Conservation (phyloP, 1,284 basidiomycete genomes). For the Hypsizygus ulmarius region DNA sequence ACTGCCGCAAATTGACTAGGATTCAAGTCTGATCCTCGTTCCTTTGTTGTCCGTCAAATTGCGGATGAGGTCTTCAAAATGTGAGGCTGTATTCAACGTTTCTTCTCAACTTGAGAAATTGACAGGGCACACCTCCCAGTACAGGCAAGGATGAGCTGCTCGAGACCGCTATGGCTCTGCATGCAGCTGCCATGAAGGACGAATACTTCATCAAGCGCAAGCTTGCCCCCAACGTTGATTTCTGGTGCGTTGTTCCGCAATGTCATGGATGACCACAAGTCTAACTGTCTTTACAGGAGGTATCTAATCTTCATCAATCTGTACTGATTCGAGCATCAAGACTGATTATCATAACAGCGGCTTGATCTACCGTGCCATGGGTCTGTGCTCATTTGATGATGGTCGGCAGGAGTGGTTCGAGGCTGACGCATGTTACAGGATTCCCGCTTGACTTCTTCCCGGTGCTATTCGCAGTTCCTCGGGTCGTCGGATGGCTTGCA, state of each 20-base stretch:
- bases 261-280: slow-evolving; percentile 8
- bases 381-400: slow-evolving; percentile 38
- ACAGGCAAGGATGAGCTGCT: slow-evolving; percentile 81
- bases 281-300: slow-evolving; percentile 29
- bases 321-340: slow-evolving; percentile 9
- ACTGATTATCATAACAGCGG: slow-evolving; percentile 46
- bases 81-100: slow-evolving; percentile 37
- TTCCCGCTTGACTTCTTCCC: slow-evolving; percentile 91
- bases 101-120: neutral
- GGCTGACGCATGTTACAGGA: slow-evolving; percentile 40
- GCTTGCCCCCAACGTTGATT: slow-evolving; percentile 81
- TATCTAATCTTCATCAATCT: slow-evolving; percentile 18
- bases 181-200: slow-evolving; percentile 85
- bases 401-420: slow-evolving; percentile 7
- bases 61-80: slow-evolving; percentile 86
- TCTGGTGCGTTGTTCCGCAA: slow-evolving; percentile 54
- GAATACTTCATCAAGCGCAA: slow-evolving; percentile 79
- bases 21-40: slow-evolving; percentile 76
- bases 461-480: slow-evolving; percentile 84
- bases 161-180: slow-evolving; percentile 84
- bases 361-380: slow-evolving; percentile 85
- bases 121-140: slow-evolving; percentile 32
- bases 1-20: slow-evolving; percentile 8
- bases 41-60: slow-evolving; percentile 83
- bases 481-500: slow-evolving; percentile 87